A percentile compares a stretch with the other conserved stretches of the same genome.
phyloP scores from a whole-genome alignment of 768 basidiomycete genomes.

The Psilocybe cubensis region DNA sequence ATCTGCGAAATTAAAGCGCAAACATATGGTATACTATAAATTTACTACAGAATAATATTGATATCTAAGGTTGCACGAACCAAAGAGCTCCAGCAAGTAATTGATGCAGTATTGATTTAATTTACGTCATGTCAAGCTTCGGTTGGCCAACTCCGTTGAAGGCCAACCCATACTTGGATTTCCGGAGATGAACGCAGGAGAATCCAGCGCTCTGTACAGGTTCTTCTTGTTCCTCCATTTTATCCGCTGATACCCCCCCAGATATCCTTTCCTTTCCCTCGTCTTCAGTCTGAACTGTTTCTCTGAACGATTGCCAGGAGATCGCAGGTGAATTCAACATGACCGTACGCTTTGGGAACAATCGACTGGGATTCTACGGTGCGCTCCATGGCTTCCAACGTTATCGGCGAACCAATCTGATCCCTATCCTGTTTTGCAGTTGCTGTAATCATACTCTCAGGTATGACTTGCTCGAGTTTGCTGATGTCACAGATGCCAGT shows the following conservation, averaged over 20 bases:
- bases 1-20: slow-evolving; percentile 6
- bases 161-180: slow-evolving; percentile 1
- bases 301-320: background rate
- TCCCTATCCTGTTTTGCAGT: slow-evolving; percentile 32
- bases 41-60: too few relatives aligned
- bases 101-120: background rate
- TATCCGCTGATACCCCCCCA: background rate
- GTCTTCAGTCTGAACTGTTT: background rate
- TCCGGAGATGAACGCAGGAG: slow-evolving; percentile 8
- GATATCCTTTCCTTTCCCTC: slow-evolving; percentile 13
- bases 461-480: slow-evolving; percentile 24
- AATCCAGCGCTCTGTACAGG: slow-evolving; percentile 14
- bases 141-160: background rate
- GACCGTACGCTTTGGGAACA: slow-evolving; percentile 64
- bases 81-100: too few relatives aligned
- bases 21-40: too few relatives aligned
- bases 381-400: slow-evolving; percentile 23
- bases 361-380: slow-evolving; percentile 58
- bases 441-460: slow-evolving; percentile 47
- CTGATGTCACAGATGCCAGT: background rate
- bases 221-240: slow-evolving; percentile 6
- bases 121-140: slow-evolving; percentile 12
- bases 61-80: too few relatives aligned
- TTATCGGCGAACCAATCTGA: slow-evolving; percentile 5
- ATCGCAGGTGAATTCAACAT: slow-evolving; percentile 32